phyloP scores from a whole-genome alignment of 164 flowering plant genomes.

The Stephania cephalantha region DNA sequence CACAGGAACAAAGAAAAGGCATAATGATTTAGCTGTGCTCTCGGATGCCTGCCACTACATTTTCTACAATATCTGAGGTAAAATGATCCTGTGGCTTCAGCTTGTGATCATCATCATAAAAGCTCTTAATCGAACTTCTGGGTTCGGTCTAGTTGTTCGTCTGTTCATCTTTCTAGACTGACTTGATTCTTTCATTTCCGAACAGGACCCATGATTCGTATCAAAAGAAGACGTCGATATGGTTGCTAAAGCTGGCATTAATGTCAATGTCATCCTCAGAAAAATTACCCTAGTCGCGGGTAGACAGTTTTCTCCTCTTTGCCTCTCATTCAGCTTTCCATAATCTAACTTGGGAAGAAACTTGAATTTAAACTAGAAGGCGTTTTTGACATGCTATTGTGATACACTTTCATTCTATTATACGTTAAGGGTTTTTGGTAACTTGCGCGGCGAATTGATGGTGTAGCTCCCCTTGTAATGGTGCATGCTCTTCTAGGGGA shows the following conservation, averaged over 20 bases:
- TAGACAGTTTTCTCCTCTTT: not conserved
- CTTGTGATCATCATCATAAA: not conserved
- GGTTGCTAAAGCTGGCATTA: not conserved
- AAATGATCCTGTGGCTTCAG: not conserved
- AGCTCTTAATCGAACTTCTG: too few relatives aligned
- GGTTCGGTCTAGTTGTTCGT: too few relatives aligned
- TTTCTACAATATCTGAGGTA: constrained; percentile 5
- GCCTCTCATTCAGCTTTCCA: not conserved
- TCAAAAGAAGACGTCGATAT: not conserved
- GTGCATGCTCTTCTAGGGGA: too few relatives aligned
- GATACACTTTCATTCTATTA: too few relatives aligned
- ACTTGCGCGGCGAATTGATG: too few relatives aligned
- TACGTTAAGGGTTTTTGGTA: too few relatives aligned
- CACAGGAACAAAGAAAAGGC: constrained; percentile 11
- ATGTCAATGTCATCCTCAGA: not conserved
- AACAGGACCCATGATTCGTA: not conserved
- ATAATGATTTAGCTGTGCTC: not conserved
- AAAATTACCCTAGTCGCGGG: not conserved
- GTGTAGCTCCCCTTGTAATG: too few relatives aligned
- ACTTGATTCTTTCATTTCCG: not conserved
- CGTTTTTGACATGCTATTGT: not conserved
- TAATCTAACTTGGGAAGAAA: not conserved
- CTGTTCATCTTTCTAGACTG: not conserved
- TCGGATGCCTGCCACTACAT: not conserved
- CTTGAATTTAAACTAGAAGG: not conserved